Percentiles rank a stretch among this genome's conserved stretches.
Evolutionary conservation across 2,329 filamentous ascomycete genomes (phyloP).

Genomic region (Paracorniculantispora psalliotae): DNA sequence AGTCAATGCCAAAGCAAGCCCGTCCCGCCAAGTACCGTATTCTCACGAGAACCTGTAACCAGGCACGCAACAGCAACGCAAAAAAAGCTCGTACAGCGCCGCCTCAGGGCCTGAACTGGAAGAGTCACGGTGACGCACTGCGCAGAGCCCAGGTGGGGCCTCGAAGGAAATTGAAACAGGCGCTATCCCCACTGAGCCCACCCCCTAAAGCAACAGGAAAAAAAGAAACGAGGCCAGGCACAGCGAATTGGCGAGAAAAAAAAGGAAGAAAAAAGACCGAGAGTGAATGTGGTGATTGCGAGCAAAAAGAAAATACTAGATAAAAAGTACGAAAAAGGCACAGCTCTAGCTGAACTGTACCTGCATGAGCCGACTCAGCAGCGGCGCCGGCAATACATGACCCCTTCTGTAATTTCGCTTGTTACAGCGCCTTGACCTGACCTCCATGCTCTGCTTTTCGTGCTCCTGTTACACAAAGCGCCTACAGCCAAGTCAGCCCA

Average conservation of each 20-base stretch:
- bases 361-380: too few relatives aligned
- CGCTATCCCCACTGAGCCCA: slow-evolving; percentile 19
- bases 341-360: too few relatives aligned
- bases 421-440: slow-evolving; percentile 2
- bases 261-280: not conserved
- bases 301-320: not conserved
- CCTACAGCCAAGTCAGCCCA: not conserved
- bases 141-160: not conserved
- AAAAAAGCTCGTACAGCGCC: not conserved
- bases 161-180: slow-evolving; percentile 16
- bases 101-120: not conserved
- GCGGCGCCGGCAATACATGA: too few relatives aligned
- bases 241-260: too few relatives aligned
- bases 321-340: not conserved
- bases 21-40: too few relatives aligned
- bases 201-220: slow-evolving; percentile 5
- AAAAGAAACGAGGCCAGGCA: not conserved
- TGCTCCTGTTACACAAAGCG: not conserved
- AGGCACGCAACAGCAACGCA: not conserved
- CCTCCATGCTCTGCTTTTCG: not conserved
- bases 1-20: too few relatives aligned
- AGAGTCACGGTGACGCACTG: slow-evolving; percentile 8
- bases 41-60: too few relatives aligned
- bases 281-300: not conserved
- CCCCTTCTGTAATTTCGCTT: not conserved